phyloP scores from a whole-genome alignment of 2,329 filamentous ascomycete genomes.

The Neurospora crassa region DNA sequence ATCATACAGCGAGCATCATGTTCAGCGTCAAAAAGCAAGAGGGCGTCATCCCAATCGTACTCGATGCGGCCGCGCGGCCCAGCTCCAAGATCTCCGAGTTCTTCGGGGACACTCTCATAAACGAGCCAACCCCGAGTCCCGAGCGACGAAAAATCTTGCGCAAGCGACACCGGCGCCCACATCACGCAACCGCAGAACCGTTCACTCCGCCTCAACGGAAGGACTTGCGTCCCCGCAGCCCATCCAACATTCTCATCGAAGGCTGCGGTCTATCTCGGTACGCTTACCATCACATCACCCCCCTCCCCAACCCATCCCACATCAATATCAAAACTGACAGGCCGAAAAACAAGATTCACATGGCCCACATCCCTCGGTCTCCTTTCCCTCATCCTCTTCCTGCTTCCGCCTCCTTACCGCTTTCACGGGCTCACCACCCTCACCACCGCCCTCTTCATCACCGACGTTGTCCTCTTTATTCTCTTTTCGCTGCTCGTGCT shows the following conservation, averaged over 20 bases:
- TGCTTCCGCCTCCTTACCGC: conserved; percentile 1
- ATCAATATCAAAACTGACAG: background rate
- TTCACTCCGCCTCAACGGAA: background rate
- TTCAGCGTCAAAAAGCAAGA: conserved; percentile 1
- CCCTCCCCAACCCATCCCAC: background rate
- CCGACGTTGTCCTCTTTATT: conserved; percentile 2
- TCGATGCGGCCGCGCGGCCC: conserved; percentile 2
- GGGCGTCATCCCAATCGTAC: background rate
- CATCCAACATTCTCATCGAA: background rate
- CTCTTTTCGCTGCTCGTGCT: background rate
- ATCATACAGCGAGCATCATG: background rate
- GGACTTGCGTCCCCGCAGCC: background rate
- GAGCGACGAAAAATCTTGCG: background rate
- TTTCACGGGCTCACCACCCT: background rate
- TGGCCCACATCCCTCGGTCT: conserved; percentile 2
- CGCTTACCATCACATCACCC: background rate
- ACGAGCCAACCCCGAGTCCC: background rate
- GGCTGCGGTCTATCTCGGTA: conserved; percentile 7
- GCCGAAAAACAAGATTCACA: conserved; percentile 6
- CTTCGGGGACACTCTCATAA: conserved; percentile 6
- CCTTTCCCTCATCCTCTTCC: conserved; percentile 5
- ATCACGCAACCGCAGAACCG: background rate
- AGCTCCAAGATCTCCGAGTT: conserved; percentile 13
- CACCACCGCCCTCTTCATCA: conserved; percentile 6
- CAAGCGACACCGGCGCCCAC: background rate